These are phyloP conservation scores for Sanghuangporus weigelae DNA, from an alignment of 1,284 basidiomycete genomes.

Conservation along the genomic window DNA sequence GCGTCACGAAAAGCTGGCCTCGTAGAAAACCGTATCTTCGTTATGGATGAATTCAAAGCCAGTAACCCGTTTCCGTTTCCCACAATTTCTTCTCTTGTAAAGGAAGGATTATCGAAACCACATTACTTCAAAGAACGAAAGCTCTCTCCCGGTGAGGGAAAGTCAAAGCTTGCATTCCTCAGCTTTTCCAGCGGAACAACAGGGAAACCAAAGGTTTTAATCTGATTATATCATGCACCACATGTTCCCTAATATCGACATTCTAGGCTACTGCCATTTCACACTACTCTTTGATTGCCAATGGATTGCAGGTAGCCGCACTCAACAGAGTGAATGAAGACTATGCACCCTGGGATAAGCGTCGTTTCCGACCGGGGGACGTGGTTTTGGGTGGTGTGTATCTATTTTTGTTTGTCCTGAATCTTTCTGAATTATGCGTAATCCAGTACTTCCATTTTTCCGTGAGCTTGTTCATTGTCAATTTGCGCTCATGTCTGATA, in stretches of 20 bases:
- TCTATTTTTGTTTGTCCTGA: background rate
- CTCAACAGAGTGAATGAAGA: conserved; percentile 44
- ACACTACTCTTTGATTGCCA: conserved; percentile 62
- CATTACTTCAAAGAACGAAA: conserved; percentile 43
- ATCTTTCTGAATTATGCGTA: background rate
- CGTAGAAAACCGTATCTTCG: conserved; percentile 46
- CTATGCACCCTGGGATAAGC: conserved; percentile 24
- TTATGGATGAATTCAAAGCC: conserved; percentile 35
- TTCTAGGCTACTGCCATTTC: conserved; percentile 62
- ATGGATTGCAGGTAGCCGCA: conserved; percentile 53
- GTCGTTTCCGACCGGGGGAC: conserved; percentile 49
- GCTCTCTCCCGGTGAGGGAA: conserved; percentile 58
- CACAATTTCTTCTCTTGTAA: conserved; percentile 50
- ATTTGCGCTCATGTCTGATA: background rate
- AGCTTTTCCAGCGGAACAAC: conserved; percentile 84
- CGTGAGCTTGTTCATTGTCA: conserved; percentile 30
- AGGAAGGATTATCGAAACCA: conserved; percentile 42
- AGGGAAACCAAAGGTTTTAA: conserved; percentile 65
- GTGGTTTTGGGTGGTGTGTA: conserved; percentile 42
- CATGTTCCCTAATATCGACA: background rate
- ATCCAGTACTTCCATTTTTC: conserved; percentile 30
- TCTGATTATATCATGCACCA: background rate
- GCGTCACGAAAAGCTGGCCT: conserved; percentile 49
- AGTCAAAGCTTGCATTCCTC: conserved; percentile 66
- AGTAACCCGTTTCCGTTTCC: conserved; percentile 18